phyloP scores from a whole-genome alignment of 306 rosid species.

The Ochetophila trinervis region DNA sequence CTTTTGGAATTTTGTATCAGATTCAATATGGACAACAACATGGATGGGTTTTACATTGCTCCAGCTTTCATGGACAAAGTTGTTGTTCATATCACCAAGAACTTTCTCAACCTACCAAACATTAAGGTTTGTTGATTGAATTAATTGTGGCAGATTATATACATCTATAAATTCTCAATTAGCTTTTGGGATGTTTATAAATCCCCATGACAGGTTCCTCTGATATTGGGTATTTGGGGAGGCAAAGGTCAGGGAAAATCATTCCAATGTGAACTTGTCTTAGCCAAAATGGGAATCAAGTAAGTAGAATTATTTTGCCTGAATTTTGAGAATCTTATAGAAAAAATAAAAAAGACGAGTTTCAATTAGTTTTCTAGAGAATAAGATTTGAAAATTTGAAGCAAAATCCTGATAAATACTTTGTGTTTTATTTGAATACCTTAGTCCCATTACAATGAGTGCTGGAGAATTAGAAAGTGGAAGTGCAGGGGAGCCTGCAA shows the following conservation, averaged over 20 bases:
- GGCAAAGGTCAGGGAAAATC: conserved; percentile 96
- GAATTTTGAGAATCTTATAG: background rate
- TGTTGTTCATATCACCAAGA: conserved; percentile 78
- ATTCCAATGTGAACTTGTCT: conserved; percentile 90
- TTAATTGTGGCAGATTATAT: background rate
- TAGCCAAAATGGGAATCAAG: conserved; percentile 95
- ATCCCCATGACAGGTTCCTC: conserved; percentile 53
- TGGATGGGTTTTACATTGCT: conserved; percentile 81
- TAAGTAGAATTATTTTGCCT: conserved; percentile 29
- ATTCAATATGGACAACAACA: conserved; percentile 51
- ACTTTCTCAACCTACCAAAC: conserved; percentile 67
- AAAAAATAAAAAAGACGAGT: background rate
- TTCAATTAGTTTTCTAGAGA: background rate
- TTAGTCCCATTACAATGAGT: conserved; percentile 89
- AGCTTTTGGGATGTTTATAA: background rate
- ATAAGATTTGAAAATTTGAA: background rate
- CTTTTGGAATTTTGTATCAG: conserved; percentile 35
- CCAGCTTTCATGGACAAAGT: conserved; percentile 88
- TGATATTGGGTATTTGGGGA: conserved; percentile 93
- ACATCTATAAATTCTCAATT: background rate
- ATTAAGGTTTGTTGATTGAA: conserved; percentile 40
- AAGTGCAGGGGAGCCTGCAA: conserved; percentile 94
- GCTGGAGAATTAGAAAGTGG: conserved; percentile 97
- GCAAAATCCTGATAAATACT: background rate
- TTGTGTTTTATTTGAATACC: background rate